These are phyloP conservation scores for Xylariaceae sp. DNA, from an alignment of 2,329 filamentous ascomycete species.

Conservation along the genomic window DNA sequence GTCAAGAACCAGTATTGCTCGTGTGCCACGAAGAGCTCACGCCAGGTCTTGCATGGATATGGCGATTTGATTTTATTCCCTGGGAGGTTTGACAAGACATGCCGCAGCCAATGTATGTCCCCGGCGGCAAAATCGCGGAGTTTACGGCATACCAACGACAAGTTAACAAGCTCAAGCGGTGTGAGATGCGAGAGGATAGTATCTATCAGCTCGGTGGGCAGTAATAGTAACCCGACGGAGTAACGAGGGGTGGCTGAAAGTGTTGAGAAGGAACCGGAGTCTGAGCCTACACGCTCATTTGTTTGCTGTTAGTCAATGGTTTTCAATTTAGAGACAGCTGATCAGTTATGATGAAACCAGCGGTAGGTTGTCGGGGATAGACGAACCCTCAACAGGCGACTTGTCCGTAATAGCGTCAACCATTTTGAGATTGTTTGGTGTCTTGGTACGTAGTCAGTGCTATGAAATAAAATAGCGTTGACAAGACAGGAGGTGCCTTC, in stretches of 20 bases:
- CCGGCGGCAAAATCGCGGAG: slow-evolving; percentile 66
- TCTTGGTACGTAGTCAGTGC: slow-evolving; percentile 28
- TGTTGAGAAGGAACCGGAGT: neutral
- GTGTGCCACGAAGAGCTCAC: slow-evolving; percentile 75
- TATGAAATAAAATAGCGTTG: slow-evolving; percentile 38
- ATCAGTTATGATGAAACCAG: neutral
- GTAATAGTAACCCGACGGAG: slow-evolving; percentile 56
- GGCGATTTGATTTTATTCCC: slow-evolving; percentile 58
- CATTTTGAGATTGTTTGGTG: slow-evolving; percentile 23
- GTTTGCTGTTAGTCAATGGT: slow-evolving; percentile 1
- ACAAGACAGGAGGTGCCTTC: slow-evolving; percentile 44
- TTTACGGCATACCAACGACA: slow-evolving; percentile 66
- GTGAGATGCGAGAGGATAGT: slow-evolving; percentile 72
- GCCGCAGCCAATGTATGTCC: slow-evolving; percentile 74
- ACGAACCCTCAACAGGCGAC: neutral
- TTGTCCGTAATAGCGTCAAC: slow-evolving; percentile 1
- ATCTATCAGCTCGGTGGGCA: slow-evolving; percentile 79
- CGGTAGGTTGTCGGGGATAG: neutral
- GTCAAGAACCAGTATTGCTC: slow-evolving; percentile 86
- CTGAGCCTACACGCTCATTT: neutral
- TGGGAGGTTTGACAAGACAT: slow-evolving; percentile 74
- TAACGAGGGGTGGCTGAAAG: slow-evolving; percentile 9
- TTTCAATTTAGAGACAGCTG: neutral
- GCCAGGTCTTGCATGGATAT: slow-evolving; percentile 68
- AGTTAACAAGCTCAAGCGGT: slow-evolving; percentile 65